A percentile compares a stretch with the other conserved stretches of the same genome.
These are phyloP conservation scores for Coriolopsis trogii DNA, from an alignment of 1,284 basidiomycete species.

Conservation along the genomic window DNA sequence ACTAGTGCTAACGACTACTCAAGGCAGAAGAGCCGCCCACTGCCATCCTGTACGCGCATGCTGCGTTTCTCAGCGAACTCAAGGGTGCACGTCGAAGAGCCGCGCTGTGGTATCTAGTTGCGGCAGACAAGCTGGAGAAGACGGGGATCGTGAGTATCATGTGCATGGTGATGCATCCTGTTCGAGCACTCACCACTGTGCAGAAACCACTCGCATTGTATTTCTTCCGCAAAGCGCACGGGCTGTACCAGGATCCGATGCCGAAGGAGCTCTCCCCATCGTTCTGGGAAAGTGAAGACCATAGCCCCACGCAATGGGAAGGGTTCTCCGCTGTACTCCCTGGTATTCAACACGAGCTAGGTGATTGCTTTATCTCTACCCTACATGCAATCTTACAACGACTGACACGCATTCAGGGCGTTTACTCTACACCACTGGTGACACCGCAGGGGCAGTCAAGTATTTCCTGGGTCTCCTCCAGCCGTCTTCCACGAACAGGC, in stretches of 20 bases:
- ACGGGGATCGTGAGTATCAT: constrained; percentile 76
- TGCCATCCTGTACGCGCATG: constrained; percentile 74
- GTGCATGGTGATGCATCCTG: background rate
- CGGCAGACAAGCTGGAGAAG: constrained; percentile 77
- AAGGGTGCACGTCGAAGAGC: constrained; percentile 62
- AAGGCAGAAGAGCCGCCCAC: constrained; percentile 82
- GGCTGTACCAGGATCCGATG: constrained; percentile 53
- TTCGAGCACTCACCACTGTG: too few species aligned
- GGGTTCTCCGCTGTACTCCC: constrained; percentile 67
- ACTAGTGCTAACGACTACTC: constrained; percentile 26
- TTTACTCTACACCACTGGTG: constrained; percentile 76
- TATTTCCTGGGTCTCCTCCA: constrained; percentile 66
- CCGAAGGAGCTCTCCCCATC: constrained; percentile 69
- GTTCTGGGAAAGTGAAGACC: constrained; percentile 74
- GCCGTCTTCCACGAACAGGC: constrained; percentile 32
- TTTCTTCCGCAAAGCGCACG: constrained; percentile 70
- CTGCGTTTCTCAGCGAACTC: constrained; percentile 65
- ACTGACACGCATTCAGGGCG: constrained; percentile 50
- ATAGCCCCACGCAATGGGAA: constrained; percentile 38
- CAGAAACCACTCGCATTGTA: constrained; percentile 84
- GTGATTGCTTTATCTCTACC: constrained; percentile 38
- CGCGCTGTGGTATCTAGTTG: constrained; percentile 74
- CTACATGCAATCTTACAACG: background rate
- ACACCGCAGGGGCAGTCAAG: constrained; percentile 67
- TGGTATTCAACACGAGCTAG: constrained; percentile 78